Evolutionary conservation across 2,329 filamentous ascomycete genomes (phyloP).

Genomic region (Monilinia laxa): DNA sequence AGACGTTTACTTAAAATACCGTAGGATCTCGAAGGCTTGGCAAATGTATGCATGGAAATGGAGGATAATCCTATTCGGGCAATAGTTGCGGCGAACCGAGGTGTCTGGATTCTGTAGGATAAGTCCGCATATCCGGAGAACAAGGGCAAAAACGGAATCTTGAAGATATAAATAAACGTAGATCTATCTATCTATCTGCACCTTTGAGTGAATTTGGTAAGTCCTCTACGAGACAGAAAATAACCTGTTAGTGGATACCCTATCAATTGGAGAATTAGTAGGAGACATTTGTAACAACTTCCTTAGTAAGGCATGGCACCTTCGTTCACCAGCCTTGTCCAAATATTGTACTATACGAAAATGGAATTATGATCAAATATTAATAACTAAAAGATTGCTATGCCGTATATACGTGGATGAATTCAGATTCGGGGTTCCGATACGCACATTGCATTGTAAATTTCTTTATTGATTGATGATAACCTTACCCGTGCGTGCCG

Average conservation of each 20-base stretch:
- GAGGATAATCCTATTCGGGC: not conserved
- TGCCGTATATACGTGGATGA: constrained; percentile 4
- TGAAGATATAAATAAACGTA: constrained; percentile 11
- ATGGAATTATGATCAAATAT: not conserved
- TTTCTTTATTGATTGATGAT: not conserved
- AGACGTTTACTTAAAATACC: not conserved
- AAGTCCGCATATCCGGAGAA: constrained; percentile 2
- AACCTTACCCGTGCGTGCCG: constrained; percentile 16
- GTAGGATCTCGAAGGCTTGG: constrained; percentile 2
- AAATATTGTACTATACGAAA: not conserved
- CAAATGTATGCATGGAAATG: not conserved
- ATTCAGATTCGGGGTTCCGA: not conserved
- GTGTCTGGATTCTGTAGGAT: not conserved
- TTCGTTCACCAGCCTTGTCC: not conserved
- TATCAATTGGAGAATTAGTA: not conserved
- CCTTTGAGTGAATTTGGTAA: not conserved
- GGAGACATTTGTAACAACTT: not conserved
- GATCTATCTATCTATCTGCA: not conserved
- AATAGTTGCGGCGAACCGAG: not conserved
- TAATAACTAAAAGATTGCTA: not conserved
- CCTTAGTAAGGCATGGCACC: constrained; percentile 1
- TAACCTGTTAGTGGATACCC: constrained; percentile 12
- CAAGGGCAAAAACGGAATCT: not conserved
- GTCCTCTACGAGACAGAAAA: not conserved
- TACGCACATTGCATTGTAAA: not conserved